phyloP scores from a whole-genome alignment of 768 basidiomycete species.

The Podaxis pistillaris region DNA sequence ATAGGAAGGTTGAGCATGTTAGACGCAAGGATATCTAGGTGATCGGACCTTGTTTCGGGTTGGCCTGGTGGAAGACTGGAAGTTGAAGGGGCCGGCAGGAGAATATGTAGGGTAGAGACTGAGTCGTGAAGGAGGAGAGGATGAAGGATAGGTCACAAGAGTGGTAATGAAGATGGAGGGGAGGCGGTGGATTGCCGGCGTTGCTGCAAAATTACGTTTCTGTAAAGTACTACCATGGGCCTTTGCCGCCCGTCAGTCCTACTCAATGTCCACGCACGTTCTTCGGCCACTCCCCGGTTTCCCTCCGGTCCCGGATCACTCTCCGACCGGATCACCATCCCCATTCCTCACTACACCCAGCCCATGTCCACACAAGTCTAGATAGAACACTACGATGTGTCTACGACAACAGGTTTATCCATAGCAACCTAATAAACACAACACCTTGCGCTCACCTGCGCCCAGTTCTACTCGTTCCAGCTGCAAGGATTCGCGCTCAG shows the following conservation, averaged over 20 bases:
- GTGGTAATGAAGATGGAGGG: constrained; percentile 14
- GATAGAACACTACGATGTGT: too few species aligned
- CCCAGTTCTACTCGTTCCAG: constrained; percentile 18
- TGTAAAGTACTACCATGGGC: neutral
- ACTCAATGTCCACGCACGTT: constrained; percentile 48
- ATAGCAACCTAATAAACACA: neutral
- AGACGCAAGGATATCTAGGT: constrained; percentile 2
- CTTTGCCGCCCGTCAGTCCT: neutral
- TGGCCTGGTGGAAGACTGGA: constrained; percentile 2
- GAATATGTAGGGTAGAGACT: constrained; percentile 20
- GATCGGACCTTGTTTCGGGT: constrained; percentile 28
- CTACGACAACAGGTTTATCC: neutral
- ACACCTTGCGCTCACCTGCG: neutral
- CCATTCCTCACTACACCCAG: neutral
- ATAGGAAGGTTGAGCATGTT: neutral
- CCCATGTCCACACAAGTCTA: neutral
- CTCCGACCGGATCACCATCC: constrained; percentile 14
- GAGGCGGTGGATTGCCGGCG: constrained; percentile 22
- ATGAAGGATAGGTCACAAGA: constrained; percentile 21
- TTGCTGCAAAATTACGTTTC: constrained; percentile 32
- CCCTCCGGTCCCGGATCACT: constrained; percentile 9
- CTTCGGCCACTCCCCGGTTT: constrained; percentile 33
- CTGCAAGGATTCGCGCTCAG: neutral
- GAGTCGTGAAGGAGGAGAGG: constrained; percentile 11
- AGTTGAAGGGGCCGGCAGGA: constrained; percentile 6